These are phyloP conservation scores for Euphrasia arctica DNA, from an alignment of 305 asterid species.

Conservation along the genomic window DNA sequence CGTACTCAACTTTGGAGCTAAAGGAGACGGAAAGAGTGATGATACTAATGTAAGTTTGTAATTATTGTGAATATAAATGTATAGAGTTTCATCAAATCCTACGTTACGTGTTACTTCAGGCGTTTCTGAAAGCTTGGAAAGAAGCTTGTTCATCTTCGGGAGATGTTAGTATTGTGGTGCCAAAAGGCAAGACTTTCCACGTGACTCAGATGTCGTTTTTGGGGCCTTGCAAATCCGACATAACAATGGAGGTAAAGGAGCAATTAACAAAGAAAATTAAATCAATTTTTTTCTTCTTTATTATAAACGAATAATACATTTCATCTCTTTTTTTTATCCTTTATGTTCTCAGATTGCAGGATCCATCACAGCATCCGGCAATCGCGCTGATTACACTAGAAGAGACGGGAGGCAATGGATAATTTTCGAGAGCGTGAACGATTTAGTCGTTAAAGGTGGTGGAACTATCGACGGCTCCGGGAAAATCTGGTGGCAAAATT, in stretches of 20 bases:
- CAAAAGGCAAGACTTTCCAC: conserved; percentile 39
- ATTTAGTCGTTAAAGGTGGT: conserved; percentile 56
- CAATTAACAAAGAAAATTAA: background rate
- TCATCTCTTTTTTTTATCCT: background rate
- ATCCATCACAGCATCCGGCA: conserved; percentile 45
- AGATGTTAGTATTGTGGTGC: conserved; percentile 41
- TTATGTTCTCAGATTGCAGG: conserved; percentile 49
- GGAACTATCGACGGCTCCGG: conserved; percentile 76
- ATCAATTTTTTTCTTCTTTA: background rate
- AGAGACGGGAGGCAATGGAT: conserved; percentile 61
- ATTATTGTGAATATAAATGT: too few species aligned
- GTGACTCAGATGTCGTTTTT: conserved; percentile 45
- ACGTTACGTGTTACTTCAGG: conserved; percentile 36
- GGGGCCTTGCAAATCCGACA: conserved; percentile 69
- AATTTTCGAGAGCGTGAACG: conserved; percentile 37
- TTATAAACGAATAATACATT: too few species aligned
- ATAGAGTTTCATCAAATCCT: too few species aligned
- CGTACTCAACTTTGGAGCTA: conserved; percentile 62
- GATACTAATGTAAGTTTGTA: conserved; percentile 51
- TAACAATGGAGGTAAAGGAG: conserved; percentile 46
- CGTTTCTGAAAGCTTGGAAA: conserved; percentile 64
- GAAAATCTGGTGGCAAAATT: conserved; percentile 78
- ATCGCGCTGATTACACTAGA: conserved; percentile 38
- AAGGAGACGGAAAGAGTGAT: conserved; percentile 67
- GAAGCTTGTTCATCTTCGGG: conserved; percentile 52